phyloP scores from a whole-genome alignment of 2,329 filamentous ascomycete genomes.

The Dichotomopilus funicola region DNA sequence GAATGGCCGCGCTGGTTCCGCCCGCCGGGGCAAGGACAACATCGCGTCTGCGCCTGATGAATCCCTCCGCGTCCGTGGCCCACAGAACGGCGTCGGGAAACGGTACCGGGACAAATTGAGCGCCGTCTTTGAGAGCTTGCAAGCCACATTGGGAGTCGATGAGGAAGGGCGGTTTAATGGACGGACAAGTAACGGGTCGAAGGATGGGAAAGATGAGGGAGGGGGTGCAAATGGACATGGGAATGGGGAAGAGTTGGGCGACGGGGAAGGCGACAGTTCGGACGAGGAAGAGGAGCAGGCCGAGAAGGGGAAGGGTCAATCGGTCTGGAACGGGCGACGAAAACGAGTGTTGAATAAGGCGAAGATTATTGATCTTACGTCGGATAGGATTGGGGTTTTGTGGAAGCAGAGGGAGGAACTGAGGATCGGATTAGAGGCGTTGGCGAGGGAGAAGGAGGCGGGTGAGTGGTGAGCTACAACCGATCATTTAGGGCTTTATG shows the following conservation, averaged over 20 bases:
- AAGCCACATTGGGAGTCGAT: conserved; percentile 8
- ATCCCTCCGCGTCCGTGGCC: background rate
- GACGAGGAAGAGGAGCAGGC: no score
- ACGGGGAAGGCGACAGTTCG: background rate
- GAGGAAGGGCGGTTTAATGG: background rate
- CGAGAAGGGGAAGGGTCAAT: no score
- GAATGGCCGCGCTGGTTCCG: background rate
- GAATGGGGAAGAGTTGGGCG: background rate
- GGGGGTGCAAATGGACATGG: background rate
- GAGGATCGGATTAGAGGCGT: conserved; percentile 4
- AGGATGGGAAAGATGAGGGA: background rate
- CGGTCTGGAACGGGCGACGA: no score
- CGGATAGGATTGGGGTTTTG: conserved; percentile 10
- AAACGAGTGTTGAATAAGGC: conserved; percentile 15
- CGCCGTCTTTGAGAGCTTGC: conserved; percentile 16
- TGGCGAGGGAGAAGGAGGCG: background rate
- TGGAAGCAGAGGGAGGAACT: conserved; percentile 6
- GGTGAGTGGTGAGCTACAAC: background rate
- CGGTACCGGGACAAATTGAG: conserved; percentile 21
- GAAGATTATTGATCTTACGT: conserved; percentile 18
- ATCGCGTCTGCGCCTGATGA: background rate
- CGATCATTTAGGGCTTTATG: background rate
- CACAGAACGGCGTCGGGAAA: conserved; percentile 21
- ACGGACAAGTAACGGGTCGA: background rate
- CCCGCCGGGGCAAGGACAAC: no score